phyloP scores from a whole-genome alignment of 2,329 filamentous ascomycete species.

The Curvularia spicifera region DNA sequence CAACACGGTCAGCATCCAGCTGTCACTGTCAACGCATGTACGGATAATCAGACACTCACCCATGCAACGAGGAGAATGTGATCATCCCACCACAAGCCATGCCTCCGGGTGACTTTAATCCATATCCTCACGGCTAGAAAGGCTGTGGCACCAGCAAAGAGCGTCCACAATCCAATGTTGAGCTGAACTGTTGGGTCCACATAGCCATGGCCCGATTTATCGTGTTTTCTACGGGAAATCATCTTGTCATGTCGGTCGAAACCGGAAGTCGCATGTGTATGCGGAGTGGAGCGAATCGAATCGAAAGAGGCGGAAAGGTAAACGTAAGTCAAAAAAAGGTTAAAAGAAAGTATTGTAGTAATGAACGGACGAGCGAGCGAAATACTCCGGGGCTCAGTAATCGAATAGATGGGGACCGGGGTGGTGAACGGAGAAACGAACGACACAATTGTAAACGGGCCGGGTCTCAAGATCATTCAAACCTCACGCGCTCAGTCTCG shows the following conservation, averaged over 20 bases:
- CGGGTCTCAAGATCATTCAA: slow-evolving; percentile 17
- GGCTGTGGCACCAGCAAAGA: slow-evolving; percentile 47
- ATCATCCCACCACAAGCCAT: slow-evolving; percentile 52
- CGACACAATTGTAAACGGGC: slow-evolving; percentile 17
- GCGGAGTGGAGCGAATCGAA: slow-evolving; percentile 13
- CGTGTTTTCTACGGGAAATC: slow-evolving; percentile 33
- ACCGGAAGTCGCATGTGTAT: slow-evolving; percentile 16
- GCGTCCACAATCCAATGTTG: slow-evolving; percentile 49
- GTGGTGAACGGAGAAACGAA: slow-evolving; percentile 9
- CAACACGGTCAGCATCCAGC: slow-evolving; percentile 10
- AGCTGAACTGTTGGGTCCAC: slow-evolving; percentile 47
- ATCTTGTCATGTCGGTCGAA: slow-evolving; percentile 30
- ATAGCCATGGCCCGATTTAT: slow-evolving; percentile 32
- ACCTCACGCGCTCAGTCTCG: slow-evolving; percentile 14
- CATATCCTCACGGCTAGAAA: slow-evolving; percentile 48
- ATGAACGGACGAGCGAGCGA: slow-evolving; percentile 11
- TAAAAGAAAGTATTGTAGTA: slow-evolving; percentile 6
- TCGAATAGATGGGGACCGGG: slow-evolving; percentile 8
- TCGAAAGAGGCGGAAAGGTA: slow-evolving; percentile 7
- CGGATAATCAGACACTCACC: slow-evolving; percentile 32
- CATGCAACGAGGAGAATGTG: slow-evolving; percentile 48
- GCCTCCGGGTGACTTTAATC: slow-evolving; percentile 48
- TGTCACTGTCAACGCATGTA: neutral
- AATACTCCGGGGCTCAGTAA: slow-evolving; percentile 9
- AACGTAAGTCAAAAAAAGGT: slow-evolving; percentile 11